Evolutionary conservation across 2,329 filamentous ascomycete genomes (phyloP).

Genomic region (Phialocephala subalpina): DNA sequence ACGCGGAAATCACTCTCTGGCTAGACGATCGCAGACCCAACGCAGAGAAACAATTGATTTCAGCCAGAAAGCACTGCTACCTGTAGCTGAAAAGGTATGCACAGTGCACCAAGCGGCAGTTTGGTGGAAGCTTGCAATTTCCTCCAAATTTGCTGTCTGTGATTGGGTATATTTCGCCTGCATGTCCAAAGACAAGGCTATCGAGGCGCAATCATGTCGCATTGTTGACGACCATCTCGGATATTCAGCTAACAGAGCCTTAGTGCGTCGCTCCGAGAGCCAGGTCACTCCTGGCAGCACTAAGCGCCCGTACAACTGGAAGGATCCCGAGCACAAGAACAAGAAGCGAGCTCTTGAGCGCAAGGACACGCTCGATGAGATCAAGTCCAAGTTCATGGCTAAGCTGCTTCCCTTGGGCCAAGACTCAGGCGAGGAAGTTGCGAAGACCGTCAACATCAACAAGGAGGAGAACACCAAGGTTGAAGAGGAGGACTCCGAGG

Average conservation of each 20-base stretch:
- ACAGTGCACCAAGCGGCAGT: neutral
- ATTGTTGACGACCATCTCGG: neutral
- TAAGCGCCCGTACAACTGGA: slow-evolving; percentile 8
- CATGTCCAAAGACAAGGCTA: neutral
- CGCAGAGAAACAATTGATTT: no score
- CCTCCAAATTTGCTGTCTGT: neutral
- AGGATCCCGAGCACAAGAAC: slow-evolving; percentile 1
- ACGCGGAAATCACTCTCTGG: no score
- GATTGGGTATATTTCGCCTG: neutral
- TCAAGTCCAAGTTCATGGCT: neutral
- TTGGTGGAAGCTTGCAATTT: neutral
- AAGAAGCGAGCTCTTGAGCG: neutral
- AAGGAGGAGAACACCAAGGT: neutral
- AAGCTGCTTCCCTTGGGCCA: no score
- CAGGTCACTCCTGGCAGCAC: neutral
- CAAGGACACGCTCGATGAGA: neutral
- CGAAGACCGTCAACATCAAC: no score
- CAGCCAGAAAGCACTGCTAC: no score
- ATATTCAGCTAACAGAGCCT: neutral
- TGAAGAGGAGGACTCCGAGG: neutral
- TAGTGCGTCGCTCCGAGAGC: neutral
- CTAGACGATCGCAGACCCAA: no score
- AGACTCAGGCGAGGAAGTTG: no score
- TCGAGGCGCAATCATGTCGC: neutral
- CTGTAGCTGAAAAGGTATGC: no score